These are phyloP conservation scores for Pelargonium exstipulatum DNA, from an alignment of 441 rosid species.

Conservation along the genomic window DNA sequence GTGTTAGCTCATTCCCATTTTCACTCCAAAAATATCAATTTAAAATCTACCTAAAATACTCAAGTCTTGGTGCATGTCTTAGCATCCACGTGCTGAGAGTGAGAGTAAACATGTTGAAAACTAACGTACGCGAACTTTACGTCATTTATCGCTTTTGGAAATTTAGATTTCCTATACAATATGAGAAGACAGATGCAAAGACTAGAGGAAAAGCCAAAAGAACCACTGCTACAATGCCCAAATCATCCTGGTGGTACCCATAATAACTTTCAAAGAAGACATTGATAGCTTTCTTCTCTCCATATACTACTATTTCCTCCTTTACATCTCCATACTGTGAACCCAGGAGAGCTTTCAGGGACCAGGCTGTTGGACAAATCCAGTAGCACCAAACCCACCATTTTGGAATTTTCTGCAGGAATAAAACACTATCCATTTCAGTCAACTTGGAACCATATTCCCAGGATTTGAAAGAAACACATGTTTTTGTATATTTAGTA, in stretches of 20 bases:
- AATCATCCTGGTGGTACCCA: conserved; percentile 26
- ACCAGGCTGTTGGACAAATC: conserved; percentile 37
- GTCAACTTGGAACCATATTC: no score
- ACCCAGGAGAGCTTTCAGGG: conserved; percentile 29
- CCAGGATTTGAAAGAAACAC: no score
- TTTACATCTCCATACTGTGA: conserved; percentile 39
- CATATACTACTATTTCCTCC: conserved; percentile 24
- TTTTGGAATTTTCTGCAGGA: conserved; percentile 31
- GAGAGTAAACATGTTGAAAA: no score
- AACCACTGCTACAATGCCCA: conserved; percentile 23
- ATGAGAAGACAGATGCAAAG: conserved; percentile 27
- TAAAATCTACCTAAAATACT: no score
- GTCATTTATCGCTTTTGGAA: no score
- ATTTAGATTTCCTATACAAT: neutral
- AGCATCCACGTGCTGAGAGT: no score
- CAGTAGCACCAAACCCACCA: conserved; percentile 44
- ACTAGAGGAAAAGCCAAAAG: conserved; percentile 28
- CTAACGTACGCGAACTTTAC: no score
- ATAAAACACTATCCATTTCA: neutral
- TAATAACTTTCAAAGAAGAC: conserved; percentile 24
- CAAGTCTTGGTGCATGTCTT: no score
- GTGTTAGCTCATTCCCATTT: no score
- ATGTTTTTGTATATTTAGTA: no score
- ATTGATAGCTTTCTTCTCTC: conserved; percentile 24
- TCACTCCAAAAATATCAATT: no score